Percentiles rank a stretch among this genome's conserved stretches.
These are phyloP conservation scores for Groenewaldozyma sp. DNA, from an alignment of 1,139 yeast genomes.

Conservation along the genomic window DNA sequence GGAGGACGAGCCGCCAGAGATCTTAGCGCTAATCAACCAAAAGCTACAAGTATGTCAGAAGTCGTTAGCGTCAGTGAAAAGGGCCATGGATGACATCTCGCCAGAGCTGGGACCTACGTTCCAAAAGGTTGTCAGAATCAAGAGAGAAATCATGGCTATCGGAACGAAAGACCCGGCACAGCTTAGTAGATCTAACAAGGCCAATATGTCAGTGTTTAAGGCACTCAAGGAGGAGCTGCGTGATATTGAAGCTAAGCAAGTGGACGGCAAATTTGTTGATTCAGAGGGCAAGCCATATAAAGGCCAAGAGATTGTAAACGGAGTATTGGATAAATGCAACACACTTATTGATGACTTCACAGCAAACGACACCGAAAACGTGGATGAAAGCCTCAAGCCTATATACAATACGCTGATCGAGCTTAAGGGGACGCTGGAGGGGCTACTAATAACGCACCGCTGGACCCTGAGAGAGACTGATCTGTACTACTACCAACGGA, in stretches of 20 bases:
- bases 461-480: constrained; percentile 98
- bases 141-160: constrained; percentile 44
- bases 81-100: constrained; percentile 24
- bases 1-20: constrained; percentile 24
- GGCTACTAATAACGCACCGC: constrained; percentile 77
- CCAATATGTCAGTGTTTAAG: constrained; percentile 18
- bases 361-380: constrained; percentile 45
- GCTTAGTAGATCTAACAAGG: background rate
- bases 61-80: constrained; percentile 19
- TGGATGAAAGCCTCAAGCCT: constrained; percentile 42
- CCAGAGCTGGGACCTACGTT: constrained; percentile 29
- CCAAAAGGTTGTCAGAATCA: constrained; percentile 36
- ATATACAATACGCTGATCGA: constrained; percentile 48
- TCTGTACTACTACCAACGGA: constrained; percentile 69
- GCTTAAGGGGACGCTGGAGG: constrained; percentile 66
- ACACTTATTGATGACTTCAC: constrained; percentile 60
- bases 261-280: constrained; percentile 38
- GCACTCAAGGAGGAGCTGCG: constrained; percentile 33
- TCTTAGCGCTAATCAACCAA: constrained; percentile 23
- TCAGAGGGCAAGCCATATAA: constrained; percentile 21
- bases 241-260: constrained; percentile 36
- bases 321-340: constrained; percentile 63
- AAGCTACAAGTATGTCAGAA: constrained; percentile 24
- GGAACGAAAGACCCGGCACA: constrained; percentile 28
- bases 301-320: constrained; percentile 48